These are phyloP conservation scores for Phlebiopsis flavidoalba DNA, from an alignment of 768 basidiomycete genomes.

Conservation along the genomic window DNA sequence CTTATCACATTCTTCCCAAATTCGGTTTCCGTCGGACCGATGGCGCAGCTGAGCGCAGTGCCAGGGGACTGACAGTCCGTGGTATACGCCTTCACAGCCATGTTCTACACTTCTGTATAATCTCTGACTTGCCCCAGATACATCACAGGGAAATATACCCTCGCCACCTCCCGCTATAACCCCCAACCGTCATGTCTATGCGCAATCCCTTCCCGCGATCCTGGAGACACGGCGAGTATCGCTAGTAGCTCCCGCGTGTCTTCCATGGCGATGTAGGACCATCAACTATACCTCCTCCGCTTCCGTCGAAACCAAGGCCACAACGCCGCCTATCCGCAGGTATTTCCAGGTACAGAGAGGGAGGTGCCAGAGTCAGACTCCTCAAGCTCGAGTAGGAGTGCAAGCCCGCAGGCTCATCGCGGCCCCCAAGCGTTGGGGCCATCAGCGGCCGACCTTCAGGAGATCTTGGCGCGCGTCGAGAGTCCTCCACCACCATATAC, in stretches of 20 bases:
- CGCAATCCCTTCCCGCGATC: slow-evolving; percentile 4
- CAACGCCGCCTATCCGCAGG: neutral
- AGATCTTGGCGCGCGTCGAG: slow-evolving; percentile 40
- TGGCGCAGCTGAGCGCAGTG: neutral
- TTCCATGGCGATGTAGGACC: neutral
- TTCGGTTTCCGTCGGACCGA: neutral
- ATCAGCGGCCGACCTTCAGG: neutral
- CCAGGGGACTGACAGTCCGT: neutral
- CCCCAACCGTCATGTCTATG: neutral
- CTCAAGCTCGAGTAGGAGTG: neutral
- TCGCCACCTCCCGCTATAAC: neutral
- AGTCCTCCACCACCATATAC: slow-evolving; percentile 72
- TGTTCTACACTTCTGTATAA: neutral
- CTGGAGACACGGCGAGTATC: neutral
- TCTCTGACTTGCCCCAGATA: neutral
- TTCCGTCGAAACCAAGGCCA: neutral
- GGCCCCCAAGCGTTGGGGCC: neutral
- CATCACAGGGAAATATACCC: neutral
- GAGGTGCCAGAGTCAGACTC: neutral
- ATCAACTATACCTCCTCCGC: neutral
- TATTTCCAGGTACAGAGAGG: neutral
- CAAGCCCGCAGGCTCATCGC: neutral
- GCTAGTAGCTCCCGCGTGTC: neutral
- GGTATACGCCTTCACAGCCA: neutral
- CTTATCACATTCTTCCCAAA: neutral